Evolutionary conservation across 495 filamentous ascomycete genomes (phyloP).

Genomic region (Pyrenula massariospora): DNA sequence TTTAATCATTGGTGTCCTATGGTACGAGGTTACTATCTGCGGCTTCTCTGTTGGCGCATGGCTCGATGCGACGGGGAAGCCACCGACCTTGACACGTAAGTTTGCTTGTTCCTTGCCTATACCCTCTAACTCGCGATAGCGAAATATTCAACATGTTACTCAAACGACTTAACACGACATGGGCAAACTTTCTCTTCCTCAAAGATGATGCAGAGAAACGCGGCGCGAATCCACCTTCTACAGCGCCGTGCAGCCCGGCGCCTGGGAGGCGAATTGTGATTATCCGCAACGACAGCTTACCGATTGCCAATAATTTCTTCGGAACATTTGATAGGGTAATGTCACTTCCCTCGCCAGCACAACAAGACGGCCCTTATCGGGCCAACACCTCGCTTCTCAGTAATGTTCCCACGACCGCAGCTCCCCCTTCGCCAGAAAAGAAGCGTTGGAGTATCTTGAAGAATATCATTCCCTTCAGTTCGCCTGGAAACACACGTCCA

Average conservation of each 20-base stretch:
- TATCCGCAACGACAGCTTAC: conserved; percentile 69
- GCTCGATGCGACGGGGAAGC: conserved; percentile 64
- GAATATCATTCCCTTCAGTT: conserved; percentile 49
- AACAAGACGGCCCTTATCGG: conserved; percentile 26
- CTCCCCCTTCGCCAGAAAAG: conserved; percentile 30
- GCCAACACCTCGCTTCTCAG: conserved; percentile 24
- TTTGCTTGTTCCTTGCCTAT: conserved; percentile 5
- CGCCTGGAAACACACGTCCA: conserved; percentile 15
- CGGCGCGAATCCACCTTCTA: conserved; percentile 50
- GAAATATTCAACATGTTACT: conserved; percentile 62
- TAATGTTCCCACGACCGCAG: conserved; percentile 8
- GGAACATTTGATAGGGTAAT: conserved; percentile 55
- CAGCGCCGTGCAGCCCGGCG: conserved; percentile 73
- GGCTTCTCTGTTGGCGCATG: conserved; percentile 83
- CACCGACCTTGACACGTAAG: conserved; percentile 60
- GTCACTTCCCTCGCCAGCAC: conserved; percentile 21
- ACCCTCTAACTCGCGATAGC: conserved; percentile 10
- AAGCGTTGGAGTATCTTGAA: conserved; percentile 60
- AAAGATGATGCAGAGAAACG: conserved; percentile 49
- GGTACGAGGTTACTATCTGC: conserved; percentile 93
- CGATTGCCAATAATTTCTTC: conserved; percentile 43
- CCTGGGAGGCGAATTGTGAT: conserved; percentile 89
- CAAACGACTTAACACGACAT: conserved; percentile 58
- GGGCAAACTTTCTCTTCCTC: conserved; percentile 69
- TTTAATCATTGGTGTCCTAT: conserved; percentile 99